Percentiles rank a stretch among this genome's conserved stretches.
These are phyloP conservation scores for Podospora bellae-mahoneyi DNA, from an alignment of 495 filamentous ascomycete genomes.

Conservation along the genomic window DNA sequence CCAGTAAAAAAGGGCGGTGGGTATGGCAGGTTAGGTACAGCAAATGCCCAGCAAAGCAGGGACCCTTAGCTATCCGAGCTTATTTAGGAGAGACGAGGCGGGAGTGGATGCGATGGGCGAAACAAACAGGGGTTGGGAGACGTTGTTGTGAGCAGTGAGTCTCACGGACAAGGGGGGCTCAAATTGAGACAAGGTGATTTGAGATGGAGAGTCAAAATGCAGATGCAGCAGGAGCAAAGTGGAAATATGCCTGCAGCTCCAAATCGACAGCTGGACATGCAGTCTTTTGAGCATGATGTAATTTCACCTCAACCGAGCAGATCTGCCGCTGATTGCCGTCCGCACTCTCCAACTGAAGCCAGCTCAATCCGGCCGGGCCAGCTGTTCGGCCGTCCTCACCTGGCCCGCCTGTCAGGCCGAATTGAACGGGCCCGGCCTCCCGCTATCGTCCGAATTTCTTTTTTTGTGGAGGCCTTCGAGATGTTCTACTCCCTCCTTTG, in stretches of 20 bases:
- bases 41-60: constrained; percentile 12
- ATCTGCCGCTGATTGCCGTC: constrained; percentile 16
- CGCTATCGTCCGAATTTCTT: constrained; percentile 5
- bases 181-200: constrained; percentile 6
- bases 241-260: constrained; percentile 4
- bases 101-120: background rate
- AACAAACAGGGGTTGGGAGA: background rate
- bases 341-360: constrained; percentile 6
- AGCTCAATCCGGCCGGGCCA: background rate
- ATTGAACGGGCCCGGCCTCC: background rate
- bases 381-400: background rate
- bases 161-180: background rate
- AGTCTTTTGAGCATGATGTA: constrained; percentile 13
- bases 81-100: background rate
- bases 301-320: constrained; percentile 12
- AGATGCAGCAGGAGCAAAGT: background rate
- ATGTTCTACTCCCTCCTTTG: background rate
- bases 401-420: constrained; percentile 15
- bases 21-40: constrained; percentile 9
- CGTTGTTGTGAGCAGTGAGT: background rate
- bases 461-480: background rate
- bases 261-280: constrained; percentile 6
- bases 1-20: constrained; percentile 13
- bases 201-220: background rate
- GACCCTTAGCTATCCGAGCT: constrained; percentile 4